Base-by-base conservation (phyloP, 108 stramenopile genomes). In the Seminavis robusta region DNA sequence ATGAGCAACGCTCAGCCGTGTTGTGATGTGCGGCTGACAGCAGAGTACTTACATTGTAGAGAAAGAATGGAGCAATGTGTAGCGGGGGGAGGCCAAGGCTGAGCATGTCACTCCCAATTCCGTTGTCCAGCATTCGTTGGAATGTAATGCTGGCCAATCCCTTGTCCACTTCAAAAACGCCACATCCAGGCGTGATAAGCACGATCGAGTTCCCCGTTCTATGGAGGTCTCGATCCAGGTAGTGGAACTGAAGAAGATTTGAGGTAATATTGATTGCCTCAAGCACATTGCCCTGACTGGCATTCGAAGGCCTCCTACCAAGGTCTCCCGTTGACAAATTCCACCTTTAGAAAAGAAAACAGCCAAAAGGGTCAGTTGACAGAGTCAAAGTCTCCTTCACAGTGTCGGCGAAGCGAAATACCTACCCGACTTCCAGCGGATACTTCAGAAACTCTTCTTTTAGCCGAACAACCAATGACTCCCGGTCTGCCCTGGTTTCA, bases 111-210 rank as follows among this genome's bases (percentile, higher is more conserved):
- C 94, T 94, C 5, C 99, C 99, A 55, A 99, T 96, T 8, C 96
- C 99, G 67, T 95, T 91, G 74, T 99, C 99, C 97, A 99, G 95
- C 97, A 99, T 99, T 30, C 99, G 73, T 66, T 98, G 97, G 63
- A 96, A 97, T n/a, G 97, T 98, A 6, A 97, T 97, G 20, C 73
- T 65, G 23, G 97, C 88, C 42, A 95, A 83, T 33, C 70, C 73
- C 56, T 86, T 88, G 52, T 94, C 90, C 2, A 95, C 94, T 54
- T 91, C 84, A 71, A 92, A 94, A 17, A 97, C 92, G 21, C 99
- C 99, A 50, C 76, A 72, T n/a, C 97, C 97, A n/a, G 97, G 71
- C 3, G 95, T 81, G 17, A 99, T 77, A 21, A 97, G 71, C 31
- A 98, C 95, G 47, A 98, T 93, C 24, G 81, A 84, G 40, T 99